Evolutionary conservation across 495 filamentous ascomycete species (phyloP).

Genomic region (Talaromyces wortmannii): DNA sequence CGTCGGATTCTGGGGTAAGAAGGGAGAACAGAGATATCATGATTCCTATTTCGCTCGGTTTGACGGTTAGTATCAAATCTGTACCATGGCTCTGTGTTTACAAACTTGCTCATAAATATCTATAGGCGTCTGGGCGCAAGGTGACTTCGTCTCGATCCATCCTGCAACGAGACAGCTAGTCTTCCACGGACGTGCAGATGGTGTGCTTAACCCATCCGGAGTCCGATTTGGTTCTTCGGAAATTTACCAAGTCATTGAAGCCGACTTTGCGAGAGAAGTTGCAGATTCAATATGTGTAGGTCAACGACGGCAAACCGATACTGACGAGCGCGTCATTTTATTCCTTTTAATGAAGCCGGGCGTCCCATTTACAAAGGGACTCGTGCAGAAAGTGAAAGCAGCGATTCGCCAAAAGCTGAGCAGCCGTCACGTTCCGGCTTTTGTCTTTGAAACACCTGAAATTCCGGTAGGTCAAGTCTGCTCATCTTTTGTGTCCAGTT

Average conservation of each 20-base stretch:
- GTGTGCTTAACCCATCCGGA: conserved; percentile 71
- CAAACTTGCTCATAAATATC: too few relatives aligned
- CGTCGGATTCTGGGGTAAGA: conserved; percentile 61
- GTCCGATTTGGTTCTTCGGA: conserved; percentile 74
- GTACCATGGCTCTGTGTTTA: too few relatives aligned
- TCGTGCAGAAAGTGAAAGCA: conserved; percentile 51
- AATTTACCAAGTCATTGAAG: conserved; percentile 68
- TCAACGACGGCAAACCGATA: conserved; percentile 51
- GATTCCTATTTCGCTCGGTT: conserved; percentile 60
- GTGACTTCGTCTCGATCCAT: conserved; percentile 67
- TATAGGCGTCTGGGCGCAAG: conserved; percentile 72
- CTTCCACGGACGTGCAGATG: conserved; percentile 70
- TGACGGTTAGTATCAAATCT: too few relatives aligned
- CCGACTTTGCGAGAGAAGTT: conserved; percentile 51
- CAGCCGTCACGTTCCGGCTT: conserved; percentile 64
- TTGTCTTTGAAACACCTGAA: conserved; percentile 64
- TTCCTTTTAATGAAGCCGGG: conserved; percentile 65
- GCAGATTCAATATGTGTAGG: conserved; percentile 70
- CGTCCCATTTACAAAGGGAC: conserved; percentile 35
- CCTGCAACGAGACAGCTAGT: conserved; percentile 57
- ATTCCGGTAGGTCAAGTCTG: conserved; percentile 53
- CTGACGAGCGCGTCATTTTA: conserved; percentile 63
- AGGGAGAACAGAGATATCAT: conserved; percentile 49
- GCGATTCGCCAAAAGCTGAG: conserved; percentile 54
- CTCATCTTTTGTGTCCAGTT: background rate